These are phyloP conservation scores for Penicillium longicatenatum DNA, from an alignment of 495 filamentous ascomycete genomes.

Conservation along the genomic window DNA sequence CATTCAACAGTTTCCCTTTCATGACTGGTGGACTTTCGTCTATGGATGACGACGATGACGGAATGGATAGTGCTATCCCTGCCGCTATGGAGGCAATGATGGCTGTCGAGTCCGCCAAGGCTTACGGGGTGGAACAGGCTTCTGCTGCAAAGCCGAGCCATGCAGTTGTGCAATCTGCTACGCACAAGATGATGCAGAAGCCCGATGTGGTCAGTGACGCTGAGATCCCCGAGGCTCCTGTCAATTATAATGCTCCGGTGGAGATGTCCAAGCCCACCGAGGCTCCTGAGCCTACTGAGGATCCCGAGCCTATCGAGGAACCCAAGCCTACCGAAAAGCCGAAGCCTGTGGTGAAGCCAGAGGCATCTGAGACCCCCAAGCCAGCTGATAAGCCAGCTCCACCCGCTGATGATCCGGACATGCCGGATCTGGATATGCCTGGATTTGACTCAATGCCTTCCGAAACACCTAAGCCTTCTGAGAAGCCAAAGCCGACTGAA, in stretches of 20 bases:
- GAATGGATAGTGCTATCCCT: conserved; percentile 19
- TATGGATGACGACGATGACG: conserved; percentile 13
- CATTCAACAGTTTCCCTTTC: conserved; percentile 27
- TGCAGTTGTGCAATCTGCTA: not conserved
- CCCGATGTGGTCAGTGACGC: not conserved
- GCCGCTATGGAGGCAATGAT: conserved; percentile 20
- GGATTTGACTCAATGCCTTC: not conserved
- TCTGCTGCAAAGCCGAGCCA: not conserved
- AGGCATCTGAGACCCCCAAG: not conserved
- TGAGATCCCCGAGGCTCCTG: not conserved
- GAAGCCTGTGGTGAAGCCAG: not conserved
- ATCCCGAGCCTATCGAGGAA: not conserved
- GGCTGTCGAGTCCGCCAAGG: conserved; percentile 1
- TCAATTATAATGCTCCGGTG: not conserved
- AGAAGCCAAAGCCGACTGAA: not conserved
- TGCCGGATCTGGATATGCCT: not conserved
- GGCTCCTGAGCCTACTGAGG: not conserved
- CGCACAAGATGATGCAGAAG: not conserved
- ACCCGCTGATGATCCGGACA: not conserved
- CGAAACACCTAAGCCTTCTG: not conserved
- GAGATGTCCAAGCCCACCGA: not conserved
- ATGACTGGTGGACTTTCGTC: conserved; percentile 10
- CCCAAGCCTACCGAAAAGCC: not conserved
- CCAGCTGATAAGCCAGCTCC: not conserved
- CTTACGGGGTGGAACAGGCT: not conserved